phyloP scores from a whole-genome alignment of 805 yeast species.

The Metschnikowia anglica region DNA sequence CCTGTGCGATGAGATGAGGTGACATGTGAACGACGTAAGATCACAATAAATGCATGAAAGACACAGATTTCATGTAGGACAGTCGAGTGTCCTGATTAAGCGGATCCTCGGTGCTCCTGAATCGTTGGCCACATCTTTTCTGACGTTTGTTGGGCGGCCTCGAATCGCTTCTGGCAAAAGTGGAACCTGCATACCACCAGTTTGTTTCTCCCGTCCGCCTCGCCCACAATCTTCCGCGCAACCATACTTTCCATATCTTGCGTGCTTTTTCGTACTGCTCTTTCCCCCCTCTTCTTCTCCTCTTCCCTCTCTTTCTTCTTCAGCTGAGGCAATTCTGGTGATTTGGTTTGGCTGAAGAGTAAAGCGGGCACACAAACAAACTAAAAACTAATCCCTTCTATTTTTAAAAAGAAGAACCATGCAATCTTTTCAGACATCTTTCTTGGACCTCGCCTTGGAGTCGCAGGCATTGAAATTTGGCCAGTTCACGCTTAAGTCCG shows the following conservation, averaged over 20 bases:
- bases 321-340: constrained; percentile 13
- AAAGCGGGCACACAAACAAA: background rate
- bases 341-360: constrained; percentile 7
- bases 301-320: constrained; percentile 12
- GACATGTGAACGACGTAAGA: too few relatives aligned
- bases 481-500: constrained; percentile 83
- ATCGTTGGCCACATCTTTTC: too few relatives aligned
- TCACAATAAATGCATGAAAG: too few relatives aligned
- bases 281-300: background rate
- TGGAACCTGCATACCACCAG: background rate
- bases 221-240: constrained; percentile 4
- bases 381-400: background rate
- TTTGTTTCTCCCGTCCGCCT: constrained; percentile 7
- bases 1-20: constrained; percentile 3
- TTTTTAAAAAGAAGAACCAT: constrained; percentile 22
- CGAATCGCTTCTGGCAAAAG: background rate
- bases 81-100: too few relatives aligned
- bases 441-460: constrained; percentile 79
- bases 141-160: too few relatives aligned
- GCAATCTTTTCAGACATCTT: constrained; percentile 57
- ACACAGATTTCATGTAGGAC: too few relatives aligned
- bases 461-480: constrained; percentile 86
- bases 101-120: too few relatives aligned
- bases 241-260: background rate
- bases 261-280: background rate